These are phyloP conservation scores for Annulohypoxylon bovei DNA, from an alignment of 495 filamentous ascomycete species.

Conservation along the genomic window DNA sequence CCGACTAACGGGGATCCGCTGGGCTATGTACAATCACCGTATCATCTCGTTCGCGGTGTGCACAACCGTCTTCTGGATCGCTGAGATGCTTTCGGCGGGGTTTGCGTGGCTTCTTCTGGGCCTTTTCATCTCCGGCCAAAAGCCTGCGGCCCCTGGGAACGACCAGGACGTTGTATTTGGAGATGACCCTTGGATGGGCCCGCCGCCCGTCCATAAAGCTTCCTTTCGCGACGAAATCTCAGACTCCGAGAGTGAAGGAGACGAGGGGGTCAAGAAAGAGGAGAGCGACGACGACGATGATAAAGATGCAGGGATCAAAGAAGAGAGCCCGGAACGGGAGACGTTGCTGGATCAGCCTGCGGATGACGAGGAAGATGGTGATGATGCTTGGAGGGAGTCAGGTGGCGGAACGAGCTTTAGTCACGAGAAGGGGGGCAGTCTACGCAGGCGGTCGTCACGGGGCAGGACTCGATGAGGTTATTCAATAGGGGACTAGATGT, in stretches of 20 bases:
- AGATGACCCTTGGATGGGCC: slow-evolving; percentile 24
- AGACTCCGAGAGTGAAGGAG: slow-evolving; percentile 44
- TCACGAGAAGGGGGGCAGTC: slow-evolving; percentile 43
- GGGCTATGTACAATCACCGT: slow-evolving; percentile 86
- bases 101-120: slow-evolving; percentile 67
- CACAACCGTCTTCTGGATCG: slow-evolving; percentile 75
- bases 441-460: slow-evolving; percentile 40
- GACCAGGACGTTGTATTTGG: slow-evolving; percentile 46
- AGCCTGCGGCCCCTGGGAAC: slow-evolving; percentile 24
- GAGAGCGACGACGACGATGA: slow-evolving; percentile 51
- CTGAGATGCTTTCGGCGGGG: slow-evolving; percentile 69
- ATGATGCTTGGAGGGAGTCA: slow-evolving; percentile 51
- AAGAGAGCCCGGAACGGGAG: slow-evolving; percentile 43
- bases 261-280: slow-evolving; percentile 32
- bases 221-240: slow-evolving; percentile 6
- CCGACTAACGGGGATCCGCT: slow-evolving; percentile 76
- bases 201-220: not conserved
- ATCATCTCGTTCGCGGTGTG: slow-evolving; percentile 73
- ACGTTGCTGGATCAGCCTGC: slow-evolving; percentile 44
- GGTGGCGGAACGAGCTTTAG: slow-evolving; percentile 61
- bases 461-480: slow-evolving; percentile 12
- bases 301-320: slow-evolving; percentile 37
- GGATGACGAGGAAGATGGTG: slow-evolving; percentile 54
- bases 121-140: slow-evolving; percentile 1
- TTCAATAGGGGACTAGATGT: not conserved